These are phyloP conservation scores for Malus fusca DNA, from an alignment of 306 rosid species.

Conservation along the genomic window DNA sequence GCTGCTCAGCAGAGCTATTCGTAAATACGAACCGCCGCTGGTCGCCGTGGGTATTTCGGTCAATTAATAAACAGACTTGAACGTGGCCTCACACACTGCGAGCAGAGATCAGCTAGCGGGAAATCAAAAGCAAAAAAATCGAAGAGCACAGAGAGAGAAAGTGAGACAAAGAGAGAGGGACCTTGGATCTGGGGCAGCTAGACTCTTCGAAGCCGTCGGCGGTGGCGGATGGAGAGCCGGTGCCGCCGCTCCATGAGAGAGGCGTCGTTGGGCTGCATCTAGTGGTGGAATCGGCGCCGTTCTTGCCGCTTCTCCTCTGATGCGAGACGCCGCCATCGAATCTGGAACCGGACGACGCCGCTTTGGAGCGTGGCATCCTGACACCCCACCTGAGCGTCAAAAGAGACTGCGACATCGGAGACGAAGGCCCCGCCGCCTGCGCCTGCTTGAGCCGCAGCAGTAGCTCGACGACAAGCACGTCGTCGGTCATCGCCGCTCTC, in stretches of 20 bases:
- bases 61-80: background rate
- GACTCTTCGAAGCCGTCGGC: slow-evolving; percentile 69
- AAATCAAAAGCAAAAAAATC: slow-evolving; percentile 1
- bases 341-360: slow-evolving; percentile 22
- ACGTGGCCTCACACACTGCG: background rate
- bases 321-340: slow-evolving; percentile 42
- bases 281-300: slow-evolving; percentile 40
- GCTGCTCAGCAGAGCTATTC: background rate
- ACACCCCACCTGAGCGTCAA: slow-evolving; percentile 49
- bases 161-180: background rate
- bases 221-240: slow-evolving; percentile 58
- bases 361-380: slow-evolving; percentile 52
- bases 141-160: background rate
- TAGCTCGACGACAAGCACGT: slow-evolving; percentile 54
- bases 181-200: slow-evolving; percentile 84
- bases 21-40: background rate
- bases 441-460: slow-evolving; percentile 61
- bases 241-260: slow-evolving; percentile 85
- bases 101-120: slow-evolving; percentile 22
- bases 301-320: slow-evolving; percentile 3
- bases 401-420: background rate
- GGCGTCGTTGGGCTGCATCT: slow-evolving; percentile 94
- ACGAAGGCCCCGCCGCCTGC: slow-evolving; percentile 24
- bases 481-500: slow-evolving; percentile 61
- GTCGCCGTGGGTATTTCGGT: background rate